Evolutionary conservation across 2,329 filamentous ascomycete genomes (phyloP).

Genomic region (Septoria linicola): DNA sequence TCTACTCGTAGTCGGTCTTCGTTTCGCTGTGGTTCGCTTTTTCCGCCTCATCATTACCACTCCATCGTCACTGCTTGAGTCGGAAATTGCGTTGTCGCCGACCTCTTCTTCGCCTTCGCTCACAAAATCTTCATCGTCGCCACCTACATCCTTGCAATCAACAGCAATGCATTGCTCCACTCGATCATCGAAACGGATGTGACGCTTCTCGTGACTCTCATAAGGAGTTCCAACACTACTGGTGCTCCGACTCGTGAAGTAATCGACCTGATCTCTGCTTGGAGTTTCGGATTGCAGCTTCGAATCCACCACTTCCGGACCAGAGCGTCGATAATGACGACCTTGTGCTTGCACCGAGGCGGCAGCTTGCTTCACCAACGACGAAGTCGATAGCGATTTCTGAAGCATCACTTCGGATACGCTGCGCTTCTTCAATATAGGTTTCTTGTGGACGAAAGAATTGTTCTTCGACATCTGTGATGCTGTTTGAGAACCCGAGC

Average conservation of each 20-base stretch:
- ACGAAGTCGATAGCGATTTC: conserved; percentile 81
- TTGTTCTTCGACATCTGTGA: conserved; percentile 60
- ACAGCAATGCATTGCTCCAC: conserved; percentile 95
- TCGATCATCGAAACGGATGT: conserved; percentile 95
- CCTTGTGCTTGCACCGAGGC: conserved; percentile 83
- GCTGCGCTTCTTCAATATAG: conserved; percentile 93
- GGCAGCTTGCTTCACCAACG: conserved; percentile 83
- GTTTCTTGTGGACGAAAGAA: conserved; percentile 78
- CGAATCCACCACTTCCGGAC: conserved; percentile 68
- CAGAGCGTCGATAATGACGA: conserved; percentile 44
- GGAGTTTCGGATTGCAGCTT: conserved; percentile 59
- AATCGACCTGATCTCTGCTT: conserved; percentile 62
- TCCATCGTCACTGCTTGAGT: conserved; percentile 64
- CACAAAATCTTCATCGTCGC: conserved; percentile 57
- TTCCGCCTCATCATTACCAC: conserved; percentile 77
- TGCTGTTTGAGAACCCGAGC: conserved; percentile 48
- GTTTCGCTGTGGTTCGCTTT: conserved; percentile 51
- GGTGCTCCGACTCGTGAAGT: conserved; percentile 60
- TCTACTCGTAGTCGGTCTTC: conserved; percentile 46
- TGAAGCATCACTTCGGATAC: conserved; percentile 96
- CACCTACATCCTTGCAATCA: conserved; percentile 77
- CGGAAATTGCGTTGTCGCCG: conserved; percentile 49
- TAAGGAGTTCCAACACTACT: conserved; percentile 67
- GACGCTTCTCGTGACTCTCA: conserved; percentile 64
- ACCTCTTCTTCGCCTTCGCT: conserved; percentile 39